Conservation (phyloP, 148 eudicot genomes). For the Fagopyrum esculentum region DNA sequence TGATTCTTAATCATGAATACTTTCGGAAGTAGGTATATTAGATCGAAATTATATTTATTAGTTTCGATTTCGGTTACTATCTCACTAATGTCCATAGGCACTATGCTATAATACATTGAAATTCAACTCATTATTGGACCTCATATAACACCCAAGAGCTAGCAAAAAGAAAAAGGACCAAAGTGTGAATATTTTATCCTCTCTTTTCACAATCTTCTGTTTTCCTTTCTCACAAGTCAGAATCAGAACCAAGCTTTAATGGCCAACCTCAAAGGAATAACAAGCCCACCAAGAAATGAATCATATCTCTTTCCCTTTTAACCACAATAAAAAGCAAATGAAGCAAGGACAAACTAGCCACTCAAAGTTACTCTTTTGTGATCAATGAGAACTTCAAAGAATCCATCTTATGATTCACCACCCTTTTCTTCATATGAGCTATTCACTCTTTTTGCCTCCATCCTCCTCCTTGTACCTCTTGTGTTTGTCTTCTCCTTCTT, state of each 20-base stretch:
- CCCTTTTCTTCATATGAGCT: conserved; percentile 8
- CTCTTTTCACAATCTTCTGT: not conserved
- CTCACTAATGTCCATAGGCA: no score
- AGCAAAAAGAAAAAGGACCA: not conserved
- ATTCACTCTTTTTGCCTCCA: not conserved
- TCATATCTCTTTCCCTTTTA: conserved; percentile 1
- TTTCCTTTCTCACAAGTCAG: conserved; percentile 11
- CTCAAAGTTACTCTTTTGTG: not conserved
- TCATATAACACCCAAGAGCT: not conserved
- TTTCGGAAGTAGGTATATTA: no score
- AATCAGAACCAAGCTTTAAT: conserved; percentile 9
- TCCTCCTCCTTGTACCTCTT: conserved; percentile 6
- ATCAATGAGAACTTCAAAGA: conserved; percentile 5
- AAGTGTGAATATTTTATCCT: conserved; percentile 6
- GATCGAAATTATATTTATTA: no score
- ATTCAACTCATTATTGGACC: not conserved
- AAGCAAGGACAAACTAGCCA: not conserved
- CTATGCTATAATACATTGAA: no score
- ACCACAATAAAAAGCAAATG: not conserved
- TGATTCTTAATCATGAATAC: no score
- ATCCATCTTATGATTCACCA: not conserved
- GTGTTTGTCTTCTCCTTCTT: conserved; percentile 1
- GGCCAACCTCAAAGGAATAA: conserved; percentile 14
- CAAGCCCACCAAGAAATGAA: conserved; percentile 16
- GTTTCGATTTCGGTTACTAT: no score